phyloP scores from a whole-genome alignment of 352 stramenopile genomes.

The Globisporangium okanoganense region DNA sequence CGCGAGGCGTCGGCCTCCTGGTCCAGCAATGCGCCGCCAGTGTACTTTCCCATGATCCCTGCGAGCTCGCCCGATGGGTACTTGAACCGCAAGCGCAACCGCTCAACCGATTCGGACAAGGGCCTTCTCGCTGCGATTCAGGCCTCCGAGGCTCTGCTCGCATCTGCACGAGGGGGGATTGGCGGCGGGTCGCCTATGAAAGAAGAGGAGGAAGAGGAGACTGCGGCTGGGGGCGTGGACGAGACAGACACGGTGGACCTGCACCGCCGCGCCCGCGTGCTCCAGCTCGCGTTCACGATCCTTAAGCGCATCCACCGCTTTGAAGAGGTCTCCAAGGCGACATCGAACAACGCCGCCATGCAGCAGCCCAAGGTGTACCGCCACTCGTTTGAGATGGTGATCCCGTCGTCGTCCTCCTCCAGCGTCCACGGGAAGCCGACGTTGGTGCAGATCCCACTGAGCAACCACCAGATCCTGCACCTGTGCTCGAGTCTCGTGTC shows the following conservation, averaged over 20 bases:
- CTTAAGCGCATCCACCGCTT: slow-evolving; percentile 59
- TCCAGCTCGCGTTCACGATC: slow-evolving; percentile 57
- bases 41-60: slow-evolving; percentile 29
- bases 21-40: background rate
- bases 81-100: slow-evolving; percentile 67
- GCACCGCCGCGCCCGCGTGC: slow-evolving; percentile 49
- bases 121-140: slow-evolving; percentile 43
- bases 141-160: slow-evolving; percentile 32
- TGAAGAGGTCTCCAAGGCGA: slow-evolving; percentile 42
- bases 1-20: background rate
- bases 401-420: slow-evolving; percentile 14
- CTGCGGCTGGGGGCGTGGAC: background rate
- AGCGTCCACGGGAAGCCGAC: slow-evolving; percentile 17
- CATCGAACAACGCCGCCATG: slow-evolving; percentile 14
- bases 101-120: slow-evolving; percentile 67
- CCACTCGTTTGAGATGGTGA: slow-evolving; percentile 65
- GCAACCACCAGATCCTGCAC: slow-evolving; percentile 52
- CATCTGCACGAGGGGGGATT: slow-evolving; percentile 2
- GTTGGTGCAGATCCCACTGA: slow-evolving; percentile 53
- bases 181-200: background rate
- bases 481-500: slow-evolving; percentile 56
- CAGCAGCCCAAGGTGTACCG: slow-evolving; percentile 29
- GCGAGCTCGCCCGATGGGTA: slow-evolving; percentile 23
- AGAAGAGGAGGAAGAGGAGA: slow-evolving; percentile 18
- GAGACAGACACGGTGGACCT: slow-evolving; percentile 26